Conservation (phyloP, 2,329 filamentous ascomycete species). For the Ascochyta koolunga region DNA sequence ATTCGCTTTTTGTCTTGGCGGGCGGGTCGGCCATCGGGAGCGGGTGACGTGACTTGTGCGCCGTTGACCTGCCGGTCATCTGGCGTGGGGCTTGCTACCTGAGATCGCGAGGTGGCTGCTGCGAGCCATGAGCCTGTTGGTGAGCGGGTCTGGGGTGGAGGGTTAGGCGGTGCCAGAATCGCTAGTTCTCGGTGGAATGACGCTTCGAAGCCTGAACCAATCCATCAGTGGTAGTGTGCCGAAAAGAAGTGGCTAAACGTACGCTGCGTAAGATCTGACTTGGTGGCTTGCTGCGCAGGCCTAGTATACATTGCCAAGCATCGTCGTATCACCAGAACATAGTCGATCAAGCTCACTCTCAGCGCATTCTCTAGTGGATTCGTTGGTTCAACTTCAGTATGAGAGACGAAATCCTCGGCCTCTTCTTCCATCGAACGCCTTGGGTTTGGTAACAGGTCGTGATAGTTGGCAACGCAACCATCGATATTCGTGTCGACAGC, state of each 20-base stretch:
- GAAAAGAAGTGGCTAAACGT: conserved; percentile 48
- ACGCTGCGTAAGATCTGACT: conserved; percentile 68
- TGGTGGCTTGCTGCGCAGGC: conserved; percentile 66
- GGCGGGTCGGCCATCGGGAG: conserved; percentile 28
- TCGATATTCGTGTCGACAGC: conserved; percentile 77
- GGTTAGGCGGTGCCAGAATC: conserved; percentile 46
- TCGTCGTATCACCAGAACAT: conserved; percentile 85
- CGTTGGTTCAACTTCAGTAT: conserved; percentile 51
- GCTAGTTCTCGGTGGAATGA: conserved; percentile 53
- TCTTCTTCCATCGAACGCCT: conserved; percentile 42
- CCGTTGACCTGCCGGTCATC: conserved; percentile 35
- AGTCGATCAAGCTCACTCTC: conserved; percentile 84
- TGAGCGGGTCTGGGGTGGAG: conserved; percentile 37
- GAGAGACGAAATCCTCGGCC: conserved; percentile 36
- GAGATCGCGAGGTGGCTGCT: conserved; percentile 35
- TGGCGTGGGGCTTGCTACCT: conserved; percentile 32
- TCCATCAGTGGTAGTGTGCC: conserved; percentile 20
- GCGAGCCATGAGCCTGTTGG: conserved; percentile 44
- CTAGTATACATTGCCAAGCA: conserved; percentile 74
- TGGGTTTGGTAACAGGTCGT: conserved; percentile 68
- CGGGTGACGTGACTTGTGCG: conserved; percentile 28
- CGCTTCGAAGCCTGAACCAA: conserved; percentile 51
- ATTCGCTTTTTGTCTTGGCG: conserved; percentile 49
- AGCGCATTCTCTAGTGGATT: conserved; percentile 76
- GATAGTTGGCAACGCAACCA: conserved; percentile 79